Base-by-base conservation (phyloP, 106 monocot genomes). In the Hemerocallis citrina region DNA sequence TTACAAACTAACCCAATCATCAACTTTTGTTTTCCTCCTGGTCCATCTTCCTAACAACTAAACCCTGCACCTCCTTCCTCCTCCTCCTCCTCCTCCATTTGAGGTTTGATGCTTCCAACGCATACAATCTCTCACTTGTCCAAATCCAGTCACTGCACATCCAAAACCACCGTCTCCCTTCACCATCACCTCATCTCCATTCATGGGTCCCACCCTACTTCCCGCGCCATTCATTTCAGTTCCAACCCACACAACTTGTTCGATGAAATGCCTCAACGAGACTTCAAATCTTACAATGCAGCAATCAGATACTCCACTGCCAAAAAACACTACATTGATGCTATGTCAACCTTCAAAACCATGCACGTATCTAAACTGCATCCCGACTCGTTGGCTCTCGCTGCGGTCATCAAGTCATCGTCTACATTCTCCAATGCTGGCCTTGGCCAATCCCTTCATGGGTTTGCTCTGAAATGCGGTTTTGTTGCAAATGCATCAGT, bases 331-430 rank as follows among this genome's bases (percentile, higher is more conserved):
- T 21, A 70, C 65, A n/a, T 1, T 32, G 52, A 66, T 6, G 56
- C 70, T 6, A 23, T 82, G 1, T 39, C 44, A 2, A 31, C 66
- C 2, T 73, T 79, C 70, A 47, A 28, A 63, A 47, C 29, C 33
- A 55, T 68, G 70, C 82, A 31, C 2, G 23, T 10, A 7, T 43
- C 54, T 30, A 19, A 37, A 0, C 9, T 66, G 2, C 47, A 19
- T 17, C 85, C 78, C 0, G 79, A 81, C 45, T 12, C 69, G 32
- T 69, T 78, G 7, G 69, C 81, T 15, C 52, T 82, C 2, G 75
- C 89, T 0, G 79, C 85, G 0, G 65, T 34, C 17, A 40, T 79
- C 42, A 89, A 85, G 59, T 81, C 85, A 2, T 69, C 64, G 6
- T 47, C 59, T 1, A 19, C 55, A 24, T 71, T 77, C 37, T 37